Base-by-base conservation (phyloP, 306 rosid species). In the Cucurbita argyrosperma region DNA sequence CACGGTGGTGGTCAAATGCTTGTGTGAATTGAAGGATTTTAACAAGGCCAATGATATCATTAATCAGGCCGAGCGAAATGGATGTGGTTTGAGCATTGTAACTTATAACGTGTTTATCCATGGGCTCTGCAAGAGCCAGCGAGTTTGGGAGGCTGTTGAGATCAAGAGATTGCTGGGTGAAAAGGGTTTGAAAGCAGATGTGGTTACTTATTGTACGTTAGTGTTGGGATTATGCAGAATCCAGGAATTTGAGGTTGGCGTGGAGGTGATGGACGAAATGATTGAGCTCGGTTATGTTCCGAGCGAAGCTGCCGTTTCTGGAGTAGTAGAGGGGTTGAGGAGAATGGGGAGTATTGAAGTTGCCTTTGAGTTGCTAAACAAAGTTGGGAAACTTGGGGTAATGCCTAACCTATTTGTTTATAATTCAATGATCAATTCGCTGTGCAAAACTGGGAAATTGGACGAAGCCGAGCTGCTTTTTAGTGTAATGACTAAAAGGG, bases 11-110 rank as follows among this genome's bases (percentile, higher is more conserved):
- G 75, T 93, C 57, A 75, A 84, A 72, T 84, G 89, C 52, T 30
- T 93, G 80, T 89, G 97, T 79, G 97, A 90, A 57, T 80, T 89
- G 87, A 86, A 80, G 76, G 87, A 89, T 83, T 87, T 89, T 78
- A 14, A 4, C 45, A 82, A 76, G 74, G 98, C 96, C 19, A 84
- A 67, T 82, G 90, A 93, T 72, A 83, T 85, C 80, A 83, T 94
- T 76, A 6, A 26, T 71, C 75, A 77, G 49, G 90, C 90, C 18
- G 96, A 85, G 81, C 66, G 83, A 9, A 84, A 84, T 78, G 63
- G 84, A 77, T 85, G 88, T 61, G 80, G 45, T 62, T 8, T 84
- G 59, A 85, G 73, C 78, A 80, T 86, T 60, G 92, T 93, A 19
- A 86, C 85, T 35, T 93, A 87, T 65, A 93, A 90, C 74, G 91